Conservation (phyloP, 1,284 basidiomycete genomes). For the Irpex sp. region DNA sequence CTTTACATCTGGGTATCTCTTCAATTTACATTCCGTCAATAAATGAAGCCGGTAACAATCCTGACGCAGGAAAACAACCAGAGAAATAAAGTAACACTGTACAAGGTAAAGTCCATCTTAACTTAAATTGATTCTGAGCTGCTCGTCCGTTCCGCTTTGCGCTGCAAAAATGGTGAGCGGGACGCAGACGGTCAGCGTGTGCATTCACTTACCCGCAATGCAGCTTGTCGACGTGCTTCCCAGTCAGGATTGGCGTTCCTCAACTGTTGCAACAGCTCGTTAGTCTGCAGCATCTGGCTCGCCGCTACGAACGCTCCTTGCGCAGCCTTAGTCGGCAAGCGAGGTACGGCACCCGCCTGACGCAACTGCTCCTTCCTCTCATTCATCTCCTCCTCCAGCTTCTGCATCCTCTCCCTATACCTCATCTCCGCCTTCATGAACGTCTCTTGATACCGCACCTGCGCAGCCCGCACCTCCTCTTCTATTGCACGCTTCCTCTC, state of each 20-base stretch:
- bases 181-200: neutral
- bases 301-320: constrained; percentile 2
- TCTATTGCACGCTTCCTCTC: constrained; percentile 19
- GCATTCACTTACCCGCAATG: constrained; percentile 29
- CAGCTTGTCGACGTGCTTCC: constrained; percentile 47
- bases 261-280: constrained; percentile 38
- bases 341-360: constrained; percentile 2
- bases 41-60: constrained; percentile 11
- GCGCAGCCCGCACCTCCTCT: constrained; percentile 4
- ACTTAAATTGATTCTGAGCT: constrained; percentile 1
- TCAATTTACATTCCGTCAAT: neutral
- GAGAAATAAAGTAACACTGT: neutral
- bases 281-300: constrained; percentile 17
- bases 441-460: constrained; percentile 28
- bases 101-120: neutral
- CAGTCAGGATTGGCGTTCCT: constrained; percentile 59
- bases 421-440: constrained; percentile 33
- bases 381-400: constrained; percentile 24
- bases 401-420: constrained; percentile 15
- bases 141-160: constrained; percentile 19
- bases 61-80: neutral
- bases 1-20: constrained; percentile 1
- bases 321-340: neutral
- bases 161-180: constrained; percentile 14
- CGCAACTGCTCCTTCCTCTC: constrained; percentile 4